Evolutionary conservation across 192 early-diverging fungal species (phyloP).

Genomic region (Backusella macrospora): DNA sequence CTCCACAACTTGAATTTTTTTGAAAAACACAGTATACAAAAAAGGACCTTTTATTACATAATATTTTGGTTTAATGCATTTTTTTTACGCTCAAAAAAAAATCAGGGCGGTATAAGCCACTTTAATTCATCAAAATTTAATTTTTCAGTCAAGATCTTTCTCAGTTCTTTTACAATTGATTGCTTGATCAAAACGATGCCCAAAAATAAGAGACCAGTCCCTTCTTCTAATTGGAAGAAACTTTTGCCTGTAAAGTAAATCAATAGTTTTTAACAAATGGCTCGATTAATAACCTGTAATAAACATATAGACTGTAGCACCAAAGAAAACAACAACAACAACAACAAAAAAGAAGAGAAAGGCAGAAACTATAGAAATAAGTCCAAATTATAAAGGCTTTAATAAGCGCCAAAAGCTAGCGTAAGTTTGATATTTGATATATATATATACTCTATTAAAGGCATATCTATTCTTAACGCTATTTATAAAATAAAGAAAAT

Average conservation of each 20-base stretch:
- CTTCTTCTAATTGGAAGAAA: conserved; percentile 59
- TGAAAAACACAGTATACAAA: too few relatives aligned
- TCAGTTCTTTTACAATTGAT: conserved; percentile 14
- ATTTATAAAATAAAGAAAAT: conserved; percentile 37
- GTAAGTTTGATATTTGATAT: neutral
- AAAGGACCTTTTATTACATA: neutral
- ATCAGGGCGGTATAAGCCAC: conserved; percentile 2
- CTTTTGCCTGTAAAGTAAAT: conserved; percentile 39
- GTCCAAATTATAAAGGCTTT: conserved; percentile 11
- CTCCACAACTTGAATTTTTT: too few relatives aligned
- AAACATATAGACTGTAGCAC: conserved; percentile 23
- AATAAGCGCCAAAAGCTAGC: conserved; percentile 17
- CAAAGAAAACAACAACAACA: conserved; percentile 8
- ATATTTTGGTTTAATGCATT: neutral
- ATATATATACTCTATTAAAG: neutral
- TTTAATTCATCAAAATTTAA: neutral
- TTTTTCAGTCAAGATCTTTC: neutral
- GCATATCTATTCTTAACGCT: conserved; percentile 7
- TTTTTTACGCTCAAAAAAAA: neutral
- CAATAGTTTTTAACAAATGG: neutral
- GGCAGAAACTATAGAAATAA: conserved; percentile 31
- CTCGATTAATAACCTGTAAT: too few relatives aligned
- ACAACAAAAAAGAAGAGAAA: conserved; percentile 36
- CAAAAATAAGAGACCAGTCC: conserved; percentile 23
- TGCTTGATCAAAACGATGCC: neutral